Evolutionary conservation across 23 red algal genomes (phyloP), one percentile per base, ranked within the genome.

Genomic region (Pyropia haitanensis): DNA sequence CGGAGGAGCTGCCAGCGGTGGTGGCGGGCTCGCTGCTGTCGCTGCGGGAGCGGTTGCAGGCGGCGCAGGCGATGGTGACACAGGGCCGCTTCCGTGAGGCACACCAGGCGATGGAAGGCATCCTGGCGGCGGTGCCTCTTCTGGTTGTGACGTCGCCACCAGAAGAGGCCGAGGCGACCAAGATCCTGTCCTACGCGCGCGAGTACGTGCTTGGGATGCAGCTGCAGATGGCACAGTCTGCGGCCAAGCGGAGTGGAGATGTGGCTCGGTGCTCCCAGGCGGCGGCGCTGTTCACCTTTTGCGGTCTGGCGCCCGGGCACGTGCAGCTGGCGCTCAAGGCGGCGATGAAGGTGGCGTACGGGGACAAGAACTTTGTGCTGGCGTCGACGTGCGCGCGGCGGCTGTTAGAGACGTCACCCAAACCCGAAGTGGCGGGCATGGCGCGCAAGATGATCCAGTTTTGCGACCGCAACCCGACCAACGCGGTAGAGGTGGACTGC

Each of bases 301-400:
- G 94, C 60, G 71, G 67, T 30, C 68, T 98, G 82, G 60, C 60
- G 54, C 87, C 88, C 27, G 65, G 58, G 72, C 94, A 98, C 73
- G 73, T 85, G 67, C 73, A 87, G 63, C 71, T 98, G 30, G 86
- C 94, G 57, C 72, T 98, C 39, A 87, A 82, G 21, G 87, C 77
- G 24, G 94, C 94, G 16, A 98, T 98, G 94, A 91, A 91, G 82
- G 63, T 61, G 22, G 85, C 94, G 17, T 98, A 88, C 78, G 79
- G 75, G 31, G 74, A 75, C 46, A 77, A 98, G 62, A 78, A 83
- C 65, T 79, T 88, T 27, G 62, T 68, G 34, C 71, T 82, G 26
- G 85, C 94, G 22, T 65, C 76, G 15, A 60, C 24, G 2, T 98
- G 91, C 57, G 94, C 94, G 25, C 65, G 80, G 15, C 71, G 94